Evolutionary conservation across 169 alveolate genomes (phyloP).

Genomic region (Eimeria maxima): DNA sequence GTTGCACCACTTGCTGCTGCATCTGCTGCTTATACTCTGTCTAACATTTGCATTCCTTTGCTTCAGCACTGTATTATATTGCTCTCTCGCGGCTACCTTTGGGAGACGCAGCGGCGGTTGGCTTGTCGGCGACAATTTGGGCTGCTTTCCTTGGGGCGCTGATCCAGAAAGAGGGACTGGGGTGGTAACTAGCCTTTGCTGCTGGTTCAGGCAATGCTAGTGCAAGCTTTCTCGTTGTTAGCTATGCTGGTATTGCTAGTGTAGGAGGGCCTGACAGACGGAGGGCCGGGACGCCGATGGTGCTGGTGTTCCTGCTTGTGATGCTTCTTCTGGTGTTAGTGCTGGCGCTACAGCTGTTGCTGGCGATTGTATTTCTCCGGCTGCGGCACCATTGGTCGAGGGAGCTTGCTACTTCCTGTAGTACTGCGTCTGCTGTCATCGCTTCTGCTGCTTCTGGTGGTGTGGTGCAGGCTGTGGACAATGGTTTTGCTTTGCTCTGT

Average conservation of each 20-base stretch:
- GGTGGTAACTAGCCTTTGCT: neutral
- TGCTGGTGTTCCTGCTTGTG: neutral
- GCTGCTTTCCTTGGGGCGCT: constrained; percentile 42
- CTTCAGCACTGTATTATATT: constrained; percentile 27
- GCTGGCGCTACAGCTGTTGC: neutral
- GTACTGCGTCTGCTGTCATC: neutral
- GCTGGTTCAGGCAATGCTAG: neutral
- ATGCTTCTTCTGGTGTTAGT: neutral
- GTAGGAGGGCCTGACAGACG: neutral
- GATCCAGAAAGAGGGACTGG: constrained; percentile 46
- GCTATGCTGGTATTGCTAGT: neutral
- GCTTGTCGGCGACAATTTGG: constrained; percentile 64
- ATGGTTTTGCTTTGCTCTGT: constrained; percentile 47
- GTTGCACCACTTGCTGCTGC: neutral
- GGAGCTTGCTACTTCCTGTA: neutral
- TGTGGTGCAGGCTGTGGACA: constrained; percentile 59
- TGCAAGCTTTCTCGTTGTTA: neutral
- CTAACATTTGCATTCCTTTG: neutral
- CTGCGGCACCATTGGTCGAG: no score
- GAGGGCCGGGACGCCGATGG: neutral
- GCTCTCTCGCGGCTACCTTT: constrained; percentile 56
- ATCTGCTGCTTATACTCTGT: neutral
- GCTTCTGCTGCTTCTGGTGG: constrained; percentile 16
- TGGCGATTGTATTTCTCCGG: no score
- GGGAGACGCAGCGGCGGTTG: constrained; percentile 66